phyloP scores from a whole-genome alignment of 2,329 filamentous ascomycete species.

The Trematosphaeria pertusa region DNA sequence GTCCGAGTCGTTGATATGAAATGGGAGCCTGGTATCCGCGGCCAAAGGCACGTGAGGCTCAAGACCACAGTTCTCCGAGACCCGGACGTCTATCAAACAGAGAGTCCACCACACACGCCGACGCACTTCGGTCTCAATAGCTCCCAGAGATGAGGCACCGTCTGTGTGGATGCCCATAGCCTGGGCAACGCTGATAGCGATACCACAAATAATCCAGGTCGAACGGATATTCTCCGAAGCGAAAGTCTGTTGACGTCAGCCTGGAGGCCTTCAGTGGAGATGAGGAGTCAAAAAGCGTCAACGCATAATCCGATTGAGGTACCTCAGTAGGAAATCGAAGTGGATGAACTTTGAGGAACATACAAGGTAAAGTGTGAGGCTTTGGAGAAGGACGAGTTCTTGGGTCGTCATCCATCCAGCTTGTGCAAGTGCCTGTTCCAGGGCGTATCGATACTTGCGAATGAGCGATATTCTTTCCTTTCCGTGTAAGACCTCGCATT shows the following conservation, averaged over 20 bases:
- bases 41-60: slow-evolving; percentile 16
- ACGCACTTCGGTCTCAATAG: slow-evolving; percentile 16
- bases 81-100: slow-evolving; percentile 14
- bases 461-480: slow-evolving; percentile 11
- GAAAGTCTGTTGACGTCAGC: slow-evolving; percentile 6
- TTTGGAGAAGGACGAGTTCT: slow-evolving; percentile 15
- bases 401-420: slow-evolving; percentile 19
- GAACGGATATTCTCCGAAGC: slow-evolving; percentile 10
- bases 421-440: slow-evolving; percentile 12
- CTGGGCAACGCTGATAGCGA: slow-evolving; percentile 15
- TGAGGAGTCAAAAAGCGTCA: too few relatives aligned
- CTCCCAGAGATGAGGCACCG: slow-evolving; percentile 3
- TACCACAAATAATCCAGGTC: slow-evolving; percentile 19
- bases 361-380: slow-evolving; percentile 10
- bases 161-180: slow-evolving; percentile 19
- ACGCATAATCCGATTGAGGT: too few relatives aligned
- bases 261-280: too few relatives aligned
- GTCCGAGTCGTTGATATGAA: slow-evolving; percentile 19
- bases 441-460: slow-evolving; percentile 12
- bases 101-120: slow-evolving; percentile 21
- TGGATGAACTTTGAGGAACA: not conserved
- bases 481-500: slow-evolving; percentile 8
- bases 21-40: slow-evolving; percentile 9
- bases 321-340: too few relatives aligned
- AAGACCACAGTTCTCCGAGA: slow-evolving; percentile 18